Base-by-base conservation (phyloP, 2,329 filamentous ascomycete species). In the Trichocomaceae sp. region DNA sequence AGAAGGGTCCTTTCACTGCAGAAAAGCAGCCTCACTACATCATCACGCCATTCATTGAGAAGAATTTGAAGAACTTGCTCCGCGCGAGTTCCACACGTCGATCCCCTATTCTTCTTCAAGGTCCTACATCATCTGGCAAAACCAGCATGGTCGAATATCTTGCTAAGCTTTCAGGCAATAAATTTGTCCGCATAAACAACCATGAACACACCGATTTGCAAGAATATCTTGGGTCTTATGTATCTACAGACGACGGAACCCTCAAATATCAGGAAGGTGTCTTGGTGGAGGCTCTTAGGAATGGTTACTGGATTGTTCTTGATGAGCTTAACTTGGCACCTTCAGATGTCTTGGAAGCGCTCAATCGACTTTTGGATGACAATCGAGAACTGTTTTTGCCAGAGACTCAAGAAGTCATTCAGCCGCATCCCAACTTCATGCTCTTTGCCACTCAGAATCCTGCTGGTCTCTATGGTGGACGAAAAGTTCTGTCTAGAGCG, bases 121-220 rank as follows among this genome's bases (percentile, higher is more conserved):
- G 93, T 3, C 93, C 95, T 12, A 99, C 93, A 0, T 99, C 95
- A 5, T 88, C 92, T 12, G 93, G 93, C 60, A 99, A 99, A 73
- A 99, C 93, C 0, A 97, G 92, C 71, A 99, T 99, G 93, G 95
- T 99, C 42, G 92, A 97, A 71, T 96, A 96, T 68, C 80, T 99
- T 37, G 92, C 95, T n/a, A 93, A 95, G 65, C 87, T 88, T 54
- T 97, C 90, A 29, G 93, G 95, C 3, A 96, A 99, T 69, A 93
- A 88, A 66, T 99, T 97, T 66, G 90, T 99, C 44, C 84, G 93
- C 57, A 99, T 99, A 77, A 99, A 99, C 74, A 99, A 99, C 63
- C 93, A 99, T 71, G 95, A 99, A 67, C 93, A 99, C 66, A 99
- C 93, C 0, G 93, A 99, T 69, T 77, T 99, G 37, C 93, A 99